Evolutionary conservation across 192 early-diverging fungal genomes (phyloP).

Genomic region (Haplosporangium gracile): DNA sequence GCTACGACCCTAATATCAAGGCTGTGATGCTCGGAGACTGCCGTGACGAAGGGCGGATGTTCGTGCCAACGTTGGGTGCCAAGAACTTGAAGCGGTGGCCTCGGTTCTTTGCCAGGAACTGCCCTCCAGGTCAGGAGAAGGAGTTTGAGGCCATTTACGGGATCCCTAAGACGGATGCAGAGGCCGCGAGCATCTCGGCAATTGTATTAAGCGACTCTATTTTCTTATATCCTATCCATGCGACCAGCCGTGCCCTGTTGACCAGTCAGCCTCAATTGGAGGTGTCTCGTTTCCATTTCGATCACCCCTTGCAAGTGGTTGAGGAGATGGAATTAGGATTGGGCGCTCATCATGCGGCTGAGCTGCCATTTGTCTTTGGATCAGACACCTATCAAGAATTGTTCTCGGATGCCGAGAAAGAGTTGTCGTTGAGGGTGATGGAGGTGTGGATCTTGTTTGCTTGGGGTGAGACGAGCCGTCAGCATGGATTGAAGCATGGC

Average conservation of each 20-base stretch:
- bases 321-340: constrained; percentile 39
- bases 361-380: constrained; percentile 42
- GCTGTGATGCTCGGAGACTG: constrained; percentile 50
- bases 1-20: constrained; percentile 38
- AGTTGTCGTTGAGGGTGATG: constrained; percentile 33
- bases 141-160: constrained; percentile 47
- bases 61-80: constrained; percentile 37
- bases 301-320: constrained; percentile 34
- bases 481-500: constrained; percentile 28
- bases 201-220: constrained; percentile 24
- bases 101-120: constrained; percentile 31
- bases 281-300: constrained; percentile 42
- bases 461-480: constrained; percentile 41
- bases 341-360: constrained; percentile 46
- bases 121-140: constrained; percentile 38
- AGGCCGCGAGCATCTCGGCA: constrained; percentile 25
- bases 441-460: constrained; percentile 48
- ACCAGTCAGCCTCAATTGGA: neutral
- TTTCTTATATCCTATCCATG: constrained; percentile 38
- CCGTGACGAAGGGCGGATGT: constrained; percentile 42
- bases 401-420: constrained; percentile 42
- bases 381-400: constrained; percentile 23
- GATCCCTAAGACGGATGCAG: constrained; percentile 26
- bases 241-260: constrained; percentile 18
- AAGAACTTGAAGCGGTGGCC: constrained; percentile 42